A percentile compares a stretch with the other conserved stretches of the same genome.
phyloP scores from a whole-genome alignment of 169 alveolate genomes.

The Eimeria acervulina region DNA sequence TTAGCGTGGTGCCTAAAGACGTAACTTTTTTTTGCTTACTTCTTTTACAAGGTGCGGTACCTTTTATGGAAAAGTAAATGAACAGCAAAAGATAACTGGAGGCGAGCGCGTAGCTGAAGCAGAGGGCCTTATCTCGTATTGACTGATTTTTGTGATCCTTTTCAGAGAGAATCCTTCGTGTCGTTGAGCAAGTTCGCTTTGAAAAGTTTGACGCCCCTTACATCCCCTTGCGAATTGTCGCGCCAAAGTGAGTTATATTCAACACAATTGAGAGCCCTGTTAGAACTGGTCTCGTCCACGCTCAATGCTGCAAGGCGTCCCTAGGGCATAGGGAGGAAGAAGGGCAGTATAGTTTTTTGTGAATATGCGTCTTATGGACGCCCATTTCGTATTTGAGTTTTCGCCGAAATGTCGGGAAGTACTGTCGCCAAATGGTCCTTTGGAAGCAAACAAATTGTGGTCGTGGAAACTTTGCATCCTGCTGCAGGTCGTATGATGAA shows the following conservation, averaged over 20 bases:
- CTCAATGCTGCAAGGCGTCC: not conserved
- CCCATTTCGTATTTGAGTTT: not conserved
- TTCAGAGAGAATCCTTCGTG: constrained; percentile 65
- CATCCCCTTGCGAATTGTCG: constrained; percentile 80
- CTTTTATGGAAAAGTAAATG: not conserved
- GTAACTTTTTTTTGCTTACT: not conserved
- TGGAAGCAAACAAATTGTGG: not conserved
- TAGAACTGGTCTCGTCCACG: not conserved
- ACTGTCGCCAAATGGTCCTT: not conserved
- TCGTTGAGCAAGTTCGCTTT: constrained; percentile 72
- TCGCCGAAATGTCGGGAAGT: not conserved
- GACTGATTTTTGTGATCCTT: not conserved
- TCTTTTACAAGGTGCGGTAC: not conserved
- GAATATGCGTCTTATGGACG: not conserved
- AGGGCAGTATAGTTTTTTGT: too few species aligned
- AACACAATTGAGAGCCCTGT: not conserved
- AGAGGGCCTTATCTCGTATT: not conserved
- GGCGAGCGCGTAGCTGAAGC: not conserved
- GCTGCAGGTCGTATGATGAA: constrained; percentile 79
- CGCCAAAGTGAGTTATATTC: constrained; percentile 59
- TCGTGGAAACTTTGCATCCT: not conserved
- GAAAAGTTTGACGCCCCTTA: constrained; percentile 75
- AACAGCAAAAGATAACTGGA: not conserved
- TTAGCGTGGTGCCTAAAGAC: not conserved
- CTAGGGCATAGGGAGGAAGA: too few species aligned